These are phyloP conservation scores for Dentipellis fragilis DNA, from an alignment of 768 basidiomycete genomes.

Conservation along the genomic window DNA sequence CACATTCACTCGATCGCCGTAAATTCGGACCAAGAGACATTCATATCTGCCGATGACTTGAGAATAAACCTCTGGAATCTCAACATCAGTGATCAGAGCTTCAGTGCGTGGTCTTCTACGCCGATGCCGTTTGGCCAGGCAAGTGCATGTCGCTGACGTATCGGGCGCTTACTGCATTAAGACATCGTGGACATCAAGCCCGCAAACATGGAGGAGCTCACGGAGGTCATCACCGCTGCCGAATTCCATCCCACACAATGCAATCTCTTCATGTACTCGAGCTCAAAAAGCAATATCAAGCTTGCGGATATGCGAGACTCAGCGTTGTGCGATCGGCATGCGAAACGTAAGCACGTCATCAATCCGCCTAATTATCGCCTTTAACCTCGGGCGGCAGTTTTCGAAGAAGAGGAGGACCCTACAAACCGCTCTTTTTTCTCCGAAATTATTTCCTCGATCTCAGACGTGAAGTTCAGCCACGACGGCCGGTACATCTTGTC, in stretches of 20 bases:
- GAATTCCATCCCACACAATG: conserved; percentile 98
- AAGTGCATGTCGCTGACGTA: conserved; percentile 2
- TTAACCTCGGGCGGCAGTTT: conserved; percentile 44
- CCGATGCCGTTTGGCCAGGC: neutral
- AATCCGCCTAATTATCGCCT: conserved; percentile 1
- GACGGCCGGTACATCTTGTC: conserved; percentile 96
- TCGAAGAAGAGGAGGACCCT: conserved; percentile 98
- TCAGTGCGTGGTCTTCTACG: conserved; percentile 56
- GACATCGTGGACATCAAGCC: conserved; percentile 99
- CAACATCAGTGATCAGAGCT: conserved; percentile 96
- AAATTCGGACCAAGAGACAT: conserved; percentile 99
- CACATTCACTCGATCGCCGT: conserved; percentile 99
- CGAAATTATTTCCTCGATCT: conserved; percentile 98
- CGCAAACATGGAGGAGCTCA: conserved; percentile 98
- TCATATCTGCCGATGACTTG: conserved; percentile 97
- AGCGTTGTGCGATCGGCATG: conserved; percentile 90
- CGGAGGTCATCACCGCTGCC: conserved; percentile 99
- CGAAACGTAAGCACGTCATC: conserved; percentile 66
- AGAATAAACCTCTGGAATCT: conserved; percentile 98
- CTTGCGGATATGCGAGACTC: conserved; percentile 99
- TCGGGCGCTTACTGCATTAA: conserved; percentile 22
- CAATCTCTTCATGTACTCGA: conserved; percentile 99
- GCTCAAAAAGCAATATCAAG: conserved; percentile 99
- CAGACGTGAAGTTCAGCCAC: conserved; percentile 97
- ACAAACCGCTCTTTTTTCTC: conserved; percentile 97